Base-by-base conservation (phyloP, 2,329 filamentous ascomycete species). In the Balansia obtecta region DNA sequence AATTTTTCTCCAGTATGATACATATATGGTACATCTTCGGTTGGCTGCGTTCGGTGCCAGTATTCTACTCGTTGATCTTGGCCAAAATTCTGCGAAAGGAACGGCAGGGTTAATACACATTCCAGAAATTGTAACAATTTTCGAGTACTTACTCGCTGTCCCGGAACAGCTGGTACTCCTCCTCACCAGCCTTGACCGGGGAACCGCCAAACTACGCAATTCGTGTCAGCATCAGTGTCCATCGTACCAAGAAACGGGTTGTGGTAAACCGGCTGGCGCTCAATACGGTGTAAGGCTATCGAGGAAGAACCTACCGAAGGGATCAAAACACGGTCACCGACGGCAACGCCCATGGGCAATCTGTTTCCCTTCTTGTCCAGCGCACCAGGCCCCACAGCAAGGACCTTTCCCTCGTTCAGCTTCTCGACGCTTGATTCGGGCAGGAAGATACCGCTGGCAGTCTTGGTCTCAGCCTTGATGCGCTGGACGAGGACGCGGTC, bases 401-500 rank as follows among this genome's bases (percentile, higher is more conserved):
- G 76, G 50, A 98, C 93, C 73, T 88, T 90, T 63, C 88, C 93
- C 78, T 97, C 91, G 73, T 96, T 97, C 68, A 97, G 81, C 72
- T 98, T 93, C 81, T 98, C 95, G 66, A 97, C 88, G 64, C 85
- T 87, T 55, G 85, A 90, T 77, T 98, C 93, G 61, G 93, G 93
- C 58, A 98, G 86, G 79, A 94, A 96, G 79, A 98, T 95, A 64
- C 93, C 93, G 65, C 84, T 84, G 62, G 93, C 89, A 46, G 93
- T 98, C 80, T 96, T 96, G 67, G 89, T 72, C 74, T 97, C 91
- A 64, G 91, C 87, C 78, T 97, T 97, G 75, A 96, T 74, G 72
- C 93, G 88, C 83, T 98, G 93, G 61, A 98, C 88, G 57, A 98
- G 85, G 61, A 98, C 89, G 63, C 93, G 91, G 82, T 98, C 93